Base-by-base conservation (phyloP, 495 filamentous ascomycete species). In the Bathelium albidoporum region DNA sequence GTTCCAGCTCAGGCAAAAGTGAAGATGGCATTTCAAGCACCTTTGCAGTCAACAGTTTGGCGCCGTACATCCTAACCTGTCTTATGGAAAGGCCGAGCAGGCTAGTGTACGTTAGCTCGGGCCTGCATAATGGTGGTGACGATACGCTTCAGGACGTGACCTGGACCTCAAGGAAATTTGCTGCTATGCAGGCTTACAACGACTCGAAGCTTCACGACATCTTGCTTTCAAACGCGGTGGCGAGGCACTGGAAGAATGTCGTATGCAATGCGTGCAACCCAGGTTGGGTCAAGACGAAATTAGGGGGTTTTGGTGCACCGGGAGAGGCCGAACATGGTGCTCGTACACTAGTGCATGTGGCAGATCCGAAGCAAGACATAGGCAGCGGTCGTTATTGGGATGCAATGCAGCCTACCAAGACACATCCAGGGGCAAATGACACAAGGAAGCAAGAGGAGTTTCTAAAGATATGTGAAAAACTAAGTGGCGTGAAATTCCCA, bases 201-300 rank as follows among this genome's bases (percentile, higher is more conserved):
- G 78, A 84, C 61, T 79, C 73, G 63, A 85, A 85, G 64, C 69
- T 85, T 39, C 78, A 83, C 61, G 76, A 81, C 66, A 72, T 80
- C 20, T 75, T 85, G 74, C 73, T 85, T 10, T 77, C 80, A 4
- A 81, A 81, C 62, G 78, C 77, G 11, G 81, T 85, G 65, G 76
- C 81, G 1, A 68, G 80, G 3, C 72, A 74, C 1, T 82, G 80
- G 75, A 72, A 74, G 4, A 76, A 80, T 1, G 74, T 81, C 2
- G 71, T 78, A 52, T 78, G 80, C 0, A 76, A 82, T 26, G 74
- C 76, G 3, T 74, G 85, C 68, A 78, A 83, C 70, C 85, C 85
- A 5, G 85, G 85, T 2, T 86, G 84, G 85, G 83, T 86, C 45
- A 73, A 78, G 63, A 87, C 84, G 10, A 81, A 83, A 70, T 82